Evolutionary conservation across 108 stramenopile genomes (phyloP).

Genomic region (Cyclotella cryptica): DNA sequence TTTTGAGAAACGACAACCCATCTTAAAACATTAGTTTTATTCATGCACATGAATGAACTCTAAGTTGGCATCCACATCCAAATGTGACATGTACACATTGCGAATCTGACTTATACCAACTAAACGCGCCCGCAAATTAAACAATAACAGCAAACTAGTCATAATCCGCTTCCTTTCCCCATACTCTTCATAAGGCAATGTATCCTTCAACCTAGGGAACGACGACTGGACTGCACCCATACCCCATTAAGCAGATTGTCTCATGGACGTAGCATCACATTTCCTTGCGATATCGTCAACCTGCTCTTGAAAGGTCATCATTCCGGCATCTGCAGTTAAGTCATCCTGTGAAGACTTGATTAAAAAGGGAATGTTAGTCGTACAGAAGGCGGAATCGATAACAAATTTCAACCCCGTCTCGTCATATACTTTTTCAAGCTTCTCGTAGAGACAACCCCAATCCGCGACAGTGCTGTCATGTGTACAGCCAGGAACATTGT

Average conservation of each 20-base stretch:
- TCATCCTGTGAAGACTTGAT: conserved; percentile 32
- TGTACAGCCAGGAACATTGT: conserved; percentile 40
- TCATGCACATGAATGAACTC: too few species aligned
- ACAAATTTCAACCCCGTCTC: conserved; percentile 14
- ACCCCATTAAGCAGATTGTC: conserved; percentile 46
- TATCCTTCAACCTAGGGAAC: conserved; percentile 47
- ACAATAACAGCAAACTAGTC: conserved; percentile 23
- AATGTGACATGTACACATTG: conserved; percentile 30
- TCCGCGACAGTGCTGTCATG: conserved; percentile 45
- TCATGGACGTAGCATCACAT: conserved; percentile 17
- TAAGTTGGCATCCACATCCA: conserved; percentile 19
- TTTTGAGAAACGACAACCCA: too few species aligned
- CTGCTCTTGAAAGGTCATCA: not conserved
- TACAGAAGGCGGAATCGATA: conserved; percentile 32
- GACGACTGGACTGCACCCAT: conserved; percentile 46
- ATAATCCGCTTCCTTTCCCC: conserved; percentile 36
- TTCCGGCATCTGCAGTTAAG: not conserved
- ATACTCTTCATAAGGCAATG: conserved; percentile 38
- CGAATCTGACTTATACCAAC: conserved; percentile 53
- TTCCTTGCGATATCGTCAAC: not conserved
- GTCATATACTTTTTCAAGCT: conserved; percentile 30
- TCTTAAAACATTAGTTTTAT: too few species aligned
- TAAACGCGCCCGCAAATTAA: conserved; percentile 18
- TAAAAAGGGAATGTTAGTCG: not conserved
- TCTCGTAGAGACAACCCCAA: conserved; percentile 44